Evolutionary conservation across 768 basidiomycete genomes (phyloP).

Genomic region (Erythrobasidium yunnanense): DNA sequence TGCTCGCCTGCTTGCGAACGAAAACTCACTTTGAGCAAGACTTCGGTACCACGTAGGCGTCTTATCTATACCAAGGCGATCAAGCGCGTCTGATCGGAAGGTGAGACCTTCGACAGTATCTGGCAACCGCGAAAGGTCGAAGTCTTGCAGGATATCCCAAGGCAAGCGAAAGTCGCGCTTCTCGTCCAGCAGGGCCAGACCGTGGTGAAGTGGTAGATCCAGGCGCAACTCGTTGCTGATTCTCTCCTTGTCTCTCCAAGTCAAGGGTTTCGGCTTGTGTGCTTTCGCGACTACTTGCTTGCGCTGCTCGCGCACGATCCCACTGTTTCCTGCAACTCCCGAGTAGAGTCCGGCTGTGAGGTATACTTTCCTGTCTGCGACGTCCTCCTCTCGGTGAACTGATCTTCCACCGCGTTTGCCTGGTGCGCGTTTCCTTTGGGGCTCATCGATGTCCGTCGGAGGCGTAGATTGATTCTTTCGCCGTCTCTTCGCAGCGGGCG

Average conservation of each 20-base stretch:
- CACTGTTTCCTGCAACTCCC: background rate
- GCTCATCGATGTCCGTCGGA: slow-evolving; percentile 5
- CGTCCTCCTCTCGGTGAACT: background rate
- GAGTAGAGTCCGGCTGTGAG: background rate
- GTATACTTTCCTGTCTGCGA: slow-evolving; percentile 10
- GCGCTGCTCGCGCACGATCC: background rate
- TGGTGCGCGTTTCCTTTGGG: background rate
- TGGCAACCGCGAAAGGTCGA: slow-evolving; percentile 19
- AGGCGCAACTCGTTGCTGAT: background rate
- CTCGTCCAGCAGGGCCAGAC: slow-evolving; percentile 1
- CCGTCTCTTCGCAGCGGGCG: background rate
- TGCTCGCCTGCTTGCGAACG: background rate
- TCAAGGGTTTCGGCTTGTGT: background rate
- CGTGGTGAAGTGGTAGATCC: slow-evolving; percentile 9
- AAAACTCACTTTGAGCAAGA: slow-evolving; percentile 27
- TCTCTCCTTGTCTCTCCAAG: background rate
- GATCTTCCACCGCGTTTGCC: background rate
- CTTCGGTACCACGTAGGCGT: slow-evolving; percentile 2
- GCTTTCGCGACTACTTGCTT: background rate
- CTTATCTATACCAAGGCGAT: slow-evolving; percentile 8
- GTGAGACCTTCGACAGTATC: slow-evolving; percentile 7
- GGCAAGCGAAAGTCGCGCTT: slow-evolving; percentile 20
- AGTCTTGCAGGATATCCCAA: slow-evolving; percentile 15
- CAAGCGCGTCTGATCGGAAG: slow-evolving; percentile 14
- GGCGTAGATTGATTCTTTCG: slow-evolving; percentile 12